A percentile compares a stretch with the other conserved stretches of the same genome.
These are phyloP conservation scores for Phytophthora colocasiae DNA, from an alignment of 352 stramenopile genomes.

Conservation along the genomic window DNA sequence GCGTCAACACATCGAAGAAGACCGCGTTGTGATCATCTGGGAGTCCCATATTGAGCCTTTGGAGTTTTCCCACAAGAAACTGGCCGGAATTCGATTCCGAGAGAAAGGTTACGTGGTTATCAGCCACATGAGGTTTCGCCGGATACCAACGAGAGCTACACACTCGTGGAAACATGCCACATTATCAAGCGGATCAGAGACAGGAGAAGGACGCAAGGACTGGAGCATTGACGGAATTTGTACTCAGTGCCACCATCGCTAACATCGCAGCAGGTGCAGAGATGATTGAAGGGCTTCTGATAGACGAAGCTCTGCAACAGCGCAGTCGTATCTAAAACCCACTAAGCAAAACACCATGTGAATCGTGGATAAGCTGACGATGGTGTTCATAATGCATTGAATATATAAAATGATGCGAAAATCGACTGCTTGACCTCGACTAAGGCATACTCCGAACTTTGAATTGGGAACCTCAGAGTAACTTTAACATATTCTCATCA, in stretches of 20 bases:
- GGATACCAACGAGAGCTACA: constrained; percentile 28
- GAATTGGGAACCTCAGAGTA: no score
- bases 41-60: constrained; percentile 62
- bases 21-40: constrained; percentile 69
- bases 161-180: constrained; percentile 60
- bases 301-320: constrained; percentile 32
- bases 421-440: no score
- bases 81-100: constrained; percentile 41
- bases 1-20: constrained; percentile 55
- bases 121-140: constrained; percentile 31
- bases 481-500: neutral
- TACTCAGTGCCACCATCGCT: constrained; percentile 41
- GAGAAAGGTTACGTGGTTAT: constrained; percentile 73
- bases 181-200: constrained; percentile 48
- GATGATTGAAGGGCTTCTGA: constrained; percentile 58
- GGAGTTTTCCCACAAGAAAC: constrained; percentile 60
- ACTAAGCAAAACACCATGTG: no score
- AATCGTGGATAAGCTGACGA: no score
- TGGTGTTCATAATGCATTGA: no score
- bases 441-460: no score
- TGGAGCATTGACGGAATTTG: constrained; percentile 50
- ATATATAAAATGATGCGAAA: no score
- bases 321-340: constrained; percentile 24
- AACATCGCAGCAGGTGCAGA: constrained; percentile 49
- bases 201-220: constrained; percentile 38